Evolutionary conservation across 768 basidiomycete genomes (phyloP), one percentile per base, ranked within the genome.

Genomic region (Paxillus involutus): DNA sequence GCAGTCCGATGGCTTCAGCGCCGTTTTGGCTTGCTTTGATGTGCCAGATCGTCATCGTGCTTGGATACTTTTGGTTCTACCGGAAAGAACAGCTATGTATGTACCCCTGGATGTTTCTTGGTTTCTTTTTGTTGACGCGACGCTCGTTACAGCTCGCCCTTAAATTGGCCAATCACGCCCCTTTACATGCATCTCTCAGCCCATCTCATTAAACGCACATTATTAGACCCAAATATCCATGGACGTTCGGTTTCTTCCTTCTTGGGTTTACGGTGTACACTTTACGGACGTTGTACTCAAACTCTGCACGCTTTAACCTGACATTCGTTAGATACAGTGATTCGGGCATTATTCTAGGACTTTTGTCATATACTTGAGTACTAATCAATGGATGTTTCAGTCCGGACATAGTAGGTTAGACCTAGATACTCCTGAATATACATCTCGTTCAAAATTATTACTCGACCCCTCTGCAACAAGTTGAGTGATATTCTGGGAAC

Each of bases 1-100:
- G 84, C 57, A 92, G 91, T 62, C 91, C 91, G 19, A 85, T 93
- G 82, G 89, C 88, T 17, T 77, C 81, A 14, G 86, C 91, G 51
- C 79, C 89, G 43, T 96, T 96, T 78, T 96, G 94, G 94, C 72
- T 94, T 47, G 91, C 91, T 44, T 75, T 91, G 51, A 62, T 84
- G 7, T 89, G 84, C 67, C 91, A 93, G 67, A 65, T 96, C 50
- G 70, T 94, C 60, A 93, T 96, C 65, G 91, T 95, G 53, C 71
- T 86, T 56, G 94, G 94, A 19, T 96, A 96, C 75, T 94, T 94
- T 78, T 91, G 91, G 91, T 95, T 96, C 83, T 96, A 95, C 73
- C 85, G 94, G 71, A 94, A 92, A 75, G 94, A 96, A 73, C 94
- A 96, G 69, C 82, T 96, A 56, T 72, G 89, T 89, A 67, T 49